A percentile compares a stretch with the other conserved stretches of the same genome.
phyloP scores from a whole-genome alignment of 495 filamentous ascomycete genomes.

The Penicillium canariense region DNA sequence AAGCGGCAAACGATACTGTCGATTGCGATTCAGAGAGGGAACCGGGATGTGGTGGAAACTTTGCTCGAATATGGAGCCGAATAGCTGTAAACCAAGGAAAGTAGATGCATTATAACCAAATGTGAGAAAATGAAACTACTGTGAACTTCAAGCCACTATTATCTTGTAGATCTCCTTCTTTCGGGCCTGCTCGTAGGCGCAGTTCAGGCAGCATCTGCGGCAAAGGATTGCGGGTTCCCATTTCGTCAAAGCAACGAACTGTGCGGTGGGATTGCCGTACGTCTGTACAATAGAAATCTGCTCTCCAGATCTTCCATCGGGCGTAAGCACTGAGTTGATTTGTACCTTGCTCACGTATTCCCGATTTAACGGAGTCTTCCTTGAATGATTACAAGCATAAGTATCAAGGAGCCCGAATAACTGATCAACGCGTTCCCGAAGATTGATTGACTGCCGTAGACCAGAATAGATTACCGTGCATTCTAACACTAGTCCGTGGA shows the following conservation, averaged over 20 bases:
- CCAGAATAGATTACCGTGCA: too few relatives aligned
- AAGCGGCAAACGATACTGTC: neutral
- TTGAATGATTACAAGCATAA: too few relatives aligned
- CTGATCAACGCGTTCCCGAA: too few relatives aligned
- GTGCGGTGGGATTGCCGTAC: neutral
- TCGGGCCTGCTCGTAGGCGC: slow-evolving; percentile 5
- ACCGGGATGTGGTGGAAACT: neutral
- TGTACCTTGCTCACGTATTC: too few relatives aligned
- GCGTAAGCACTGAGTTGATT: too few relatives aligned
- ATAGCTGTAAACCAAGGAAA: neutral
- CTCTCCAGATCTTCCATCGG: too few relatives aligned
- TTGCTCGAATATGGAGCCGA: neutral
- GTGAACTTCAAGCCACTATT: neutral
- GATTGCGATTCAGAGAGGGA: neutral
- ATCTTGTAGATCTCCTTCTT: slow-evolving; percentile 3
- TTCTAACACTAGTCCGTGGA: too few relatives aligned
- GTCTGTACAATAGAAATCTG: too few relatives aligned
- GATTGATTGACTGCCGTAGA: too few relatives aligned
- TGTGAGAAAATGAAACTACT: neutral
- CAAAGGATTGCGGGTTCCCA: neutral
- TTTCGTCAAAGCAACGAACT: neutral
- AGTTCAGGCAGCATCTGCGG: neutral
- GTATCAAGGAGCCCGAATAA: too few relatives aligned
- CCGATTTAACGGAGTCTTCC: too few relatives aligned
- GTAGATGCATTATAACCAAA: neutral